Conservation (phyloP, 768 basidiomycete species). For the Suillus sp. region DNA sequence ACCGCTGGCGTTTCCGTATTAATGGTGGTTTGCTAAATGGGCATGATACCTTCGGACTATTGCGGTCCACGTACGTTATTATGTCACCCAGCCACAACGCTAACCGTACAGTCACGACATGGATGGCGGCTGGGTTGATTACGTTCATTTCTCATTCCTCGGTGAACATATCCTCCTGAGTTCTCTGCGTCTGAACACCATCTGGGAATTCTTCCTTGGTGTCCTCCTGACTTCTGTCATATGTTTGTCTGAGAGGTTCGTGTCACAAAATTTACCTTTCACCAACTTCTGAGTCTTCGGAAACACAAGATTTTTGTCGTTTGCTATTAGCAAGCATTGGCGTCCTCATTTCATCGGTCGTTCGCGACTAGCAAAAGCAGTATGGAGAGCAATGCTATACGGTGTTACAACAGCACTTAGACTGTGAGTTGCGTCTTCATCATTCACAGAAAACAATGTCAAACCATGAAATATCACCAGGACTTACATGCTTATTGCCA, state of each 20-base stretch:
- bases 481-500: slow-evolving; percentile 71
- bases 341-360: slow-evolving; percentile 41
- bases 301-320: slow-evolving; percentile 48
- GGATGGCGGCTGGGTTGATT: slow-evolving; percentile 52
- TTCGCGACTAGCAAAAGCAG: slow-evolving; percentile 46
- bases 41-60: too few species aligned
- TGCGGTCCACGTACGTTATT: not conserved
- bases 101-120: slow-evolving; percentile 23
- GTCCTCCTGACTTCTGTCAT: slow-evolving; percentile 45
- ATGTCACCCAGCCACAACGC: not conserved
- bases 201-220: slow-evolving; percentile 50
- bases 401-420: slow-evolving; percentile 58
- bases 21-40: not conserved
- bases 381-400: slow-evolving; percentile 59
- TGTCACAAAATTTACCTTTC: slow-evolving; percentile 8
- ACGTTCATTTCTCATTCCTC: slow-evolving; percentile 42
- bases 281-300: slow-evolving; percentile 7
- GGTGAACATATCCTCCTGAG: slow-evolving; percentile 50
- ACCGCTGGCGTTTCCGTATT: not conserved
- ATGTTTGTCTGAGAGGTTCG: slow-evolving; percentile 62
- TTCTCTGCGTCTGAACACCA: slow-evolving; percentile 47
- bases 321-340: slow-evolving; percentile 51
- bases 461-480: slow-evolving; percentile 35
- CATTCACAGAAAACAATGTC: not conserved
- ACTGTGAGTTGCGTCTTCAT: slow-evolving; percentile 47